Base-by-base conservation (phyloP, 257 asterid species). In the Salvia hispanica region DNA sequence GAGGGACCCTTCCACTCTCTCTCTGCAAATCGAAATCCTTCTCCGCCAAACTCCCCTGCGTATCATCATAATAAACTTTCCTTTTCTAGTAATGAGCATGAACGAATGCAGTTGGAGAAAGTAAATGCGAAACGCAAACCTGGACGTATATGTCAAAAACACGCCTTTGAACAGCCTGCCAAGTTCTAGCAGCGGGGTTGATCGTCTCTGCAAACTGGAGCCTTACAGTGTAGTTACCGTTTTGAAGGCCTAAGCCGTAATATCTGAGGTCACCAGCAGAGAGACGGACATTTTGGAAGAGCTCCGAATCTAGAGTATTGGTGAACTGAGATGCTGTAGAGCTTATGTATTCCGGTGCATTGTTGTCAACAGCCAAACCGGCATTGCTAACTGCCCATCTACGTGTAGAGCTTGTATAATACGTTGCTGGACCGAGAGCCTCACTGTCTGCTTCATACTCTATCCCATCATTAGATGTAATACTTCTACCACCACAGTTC, bases 341-440 rank as follows among this genome's bases (percentile, higher is more conserved):
- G 72, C 46, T 47, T 33, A 0, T 72, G 57, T 81, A 90, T 58
- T 12, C 34, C 8, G 85, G 84, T 69, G 11, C 70, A 55, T 0
- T 43, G 70, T 43, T 76, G 45, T 48, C 88, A 75, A 71, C 39
- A 69, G 79, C 77, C 66, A 83, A 50, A 58, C 96, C 97, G 51
- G 61, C 85, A 74, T 91, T 91, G 79, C 96, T 91, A 44, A 91
- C 89, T 55, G 87, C 95, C 96, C 96, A 88, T 78, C 89, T 80
- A 11, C 67, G 50, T 2, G 84, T 58, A 56, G 69, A 28, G 21
- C 80, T 67, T 73, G 70, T 66, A 15, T 58, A 74, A 69, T 80
- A 80, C 36, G 87, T 84, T 61, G 97, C 91, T 9, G 97, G 95
- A 72, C 97, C 96, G 44, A 83, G 85, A 63, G 84, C 40, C 70